These are phyloP conservation scores for Cutaneotrichosporon sp. DNA, from an alignment of 1,284 basidiomycete species.

Conservation along the genomic window DNA sequence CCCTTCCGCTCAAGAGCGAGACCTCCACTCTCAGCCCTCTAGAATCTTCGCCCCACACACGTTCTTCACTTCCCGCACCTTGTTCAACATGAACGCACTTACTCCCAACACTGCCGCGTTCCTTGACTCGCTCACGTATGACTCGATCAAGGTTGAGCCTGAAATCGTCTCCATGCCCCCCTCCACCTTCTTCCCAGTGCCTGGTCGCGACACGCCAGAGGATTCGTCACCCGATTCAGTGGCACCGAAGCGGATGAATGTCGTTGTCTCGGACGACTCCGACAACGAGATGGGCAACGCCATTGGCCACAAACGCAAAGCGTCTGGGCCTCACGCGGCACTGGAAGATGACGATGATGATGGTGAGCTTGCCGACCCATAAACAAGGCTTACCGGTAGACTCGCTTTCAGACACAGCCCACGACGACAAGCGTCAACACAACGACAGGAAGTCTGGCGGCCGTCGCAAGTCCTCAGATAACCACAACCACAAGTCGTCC, in stretches of 20 bases:
- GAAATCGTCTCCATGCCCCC: slow-evolving; percentile 30
- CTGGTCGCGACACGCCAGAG: slow-evolving; percentile 44
- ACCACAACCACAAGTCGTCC: slow-evolving; percentile 17
- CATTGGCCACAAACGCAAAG: slow-evolving; percentile 41
- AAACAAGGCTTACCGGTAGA: slow-evolving; percentile 27
- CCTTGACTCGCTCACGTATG: slow-evolving; percentile 39
- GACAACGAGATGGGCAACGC: slow-evolving; percentile 13
- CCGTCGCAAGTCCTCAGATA: slow-evolving; percentile 16
- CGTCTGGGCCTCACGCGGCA: not conserved
- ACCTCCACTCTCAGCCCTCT: not conserved
- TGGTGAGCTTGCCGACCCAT: slow-evolving; percentile 24
- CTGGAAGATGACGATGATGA: slow-evolving; percentile 34
- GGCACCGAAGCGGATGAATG: not conserved
- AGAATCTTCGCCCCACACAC: not conserved
- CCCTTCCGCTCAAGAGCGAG: not conserved
- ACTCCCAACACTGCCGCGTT: slow-evolving; percentile 49
- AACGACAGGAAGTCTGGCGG: slow-evolving; percentile 19
- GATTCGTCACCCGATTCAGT: slow-evolving; percentile 39
- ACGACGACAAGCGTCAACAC: slow-evolving; percentile 48
- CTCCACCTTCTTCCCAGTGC: slow-evolving; percentile 45
- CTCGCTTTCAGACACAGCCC: slow-evolving; percentile 36
- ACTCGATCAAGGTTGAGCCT: slow-evolving; percentile 7
- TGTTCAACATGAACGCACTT: slow-evolving; percentile 32
- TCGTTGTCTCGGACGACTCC: slow-evolving; percentile 20
- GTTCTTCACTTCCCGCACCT: not conserved